Conservation (phyloP, 2,329 filamentous ascomycete genomes). For the Fusarium azukiicola region DNA sequence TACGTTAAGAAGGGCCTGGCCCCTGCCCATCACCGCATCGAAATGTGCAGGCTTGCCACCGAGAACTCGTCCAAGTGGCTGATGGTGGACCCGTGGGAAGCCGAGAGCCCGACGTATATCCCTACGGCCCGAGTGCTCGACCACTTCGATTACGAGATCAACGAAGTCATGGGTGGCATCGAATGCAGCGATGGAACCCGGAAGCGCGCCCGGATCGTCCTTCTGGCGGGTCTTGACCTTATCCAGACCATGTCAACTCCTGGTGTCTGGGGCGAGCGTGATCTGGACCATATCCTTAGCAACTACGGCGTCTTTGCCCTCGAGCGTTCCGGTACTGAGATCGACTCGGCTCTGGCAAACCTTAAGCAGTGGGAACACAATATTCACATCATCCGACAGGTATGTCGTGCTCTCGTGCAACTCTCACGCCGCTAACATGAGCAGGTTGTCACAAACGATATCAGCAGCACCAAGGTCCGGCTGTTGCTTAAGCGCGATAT, state of each 20-base stretch:
- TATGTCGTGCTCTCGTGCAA: slow-evolving; percentile 28
- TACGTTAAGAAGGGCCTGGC: slow-evolving; percentile 65
- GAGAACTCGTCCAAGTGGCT: slow-evolving; percentile 86
- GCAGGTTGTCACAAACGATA: slow-evolving; percentile 89
- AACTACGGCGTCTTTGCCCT: slow-evolving; percentile 92
- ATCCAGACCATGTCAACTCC: slow-evolving; percentile 87
- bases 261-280: slow-evolving; percentile 90
- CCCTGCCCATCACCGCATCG: slow-evolving; percentile 62
- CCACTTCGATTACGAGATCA: slow-evolving; percentile 95
- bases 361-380: slow-evolving; percentile 92
- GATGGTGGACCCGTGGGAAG: slow-evolving; percentile 95
- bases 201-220: slow-evolving; percentile 85
- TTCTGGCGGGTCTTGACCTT: slow-evolving; percentile 90
- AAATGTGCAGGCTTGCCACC: slow-evolving; percentile 93
- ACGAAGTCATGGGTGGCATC: slow-evolving; percentile 87
- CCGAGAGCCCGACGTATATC: slow-evolving; percentile 89
- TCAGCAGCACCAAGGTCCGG: slow-evolving; percentile 91
- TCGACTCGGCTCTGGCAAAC: slow-evolving; percentile 91
- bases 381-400: slow-evolving; percentile 88
- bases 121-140: slow-evolving; percentile 94
- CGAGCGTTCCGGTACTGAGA: slow-evolving; percentile 93
- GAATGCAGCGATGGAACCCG: slow-evolving; percentile 83
- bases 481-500: slow-evolving; percentile 89
- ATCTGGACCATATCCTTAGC: slow-evolving; percentile 93
- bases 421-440: slow-evolving; percentile 36